phyloP scores from a whole-genome alignment of 2,329 filamentous ascomycete species.

The Trichoderma cornu-damae region DNA sequence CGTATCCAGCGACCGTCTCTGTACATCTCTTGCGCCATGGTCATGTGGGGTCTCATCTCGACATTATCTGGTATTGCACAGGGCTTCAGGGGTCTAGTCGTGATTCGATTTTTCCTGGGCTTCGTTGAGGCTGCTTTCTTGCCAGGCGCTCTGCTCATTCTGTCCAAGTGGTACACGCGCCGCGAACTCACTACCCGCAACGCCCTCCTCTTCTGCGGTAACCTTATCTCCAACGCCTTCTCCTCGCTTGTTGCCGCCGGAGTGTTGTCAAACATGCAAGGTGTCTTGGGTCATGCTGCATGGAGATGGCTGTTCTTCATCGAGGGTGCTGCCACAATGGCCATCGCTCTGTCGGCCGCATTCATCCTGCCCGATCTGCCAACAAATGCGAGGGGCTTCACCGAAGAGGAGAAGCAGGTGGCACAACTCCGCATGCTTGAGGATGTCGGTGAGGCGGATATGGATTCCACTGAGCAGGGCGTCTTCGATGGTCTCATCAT shows the following conservation, averaged over 20 bases:
- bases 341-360: conserved; percentile 41
- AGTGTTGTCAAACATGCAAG: conserved; percentile 55
- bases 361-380: conserved; percentile 52
- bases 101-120: conserved; percentile 54
- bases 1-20: conserved; percentile 46
- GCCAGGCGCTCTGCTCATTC: conserved; percentile 57
- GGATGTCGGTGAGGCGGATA: conserved; percentile 53
- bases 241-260: conserved; percentile 54
- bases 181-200: conserved; percentile 51
- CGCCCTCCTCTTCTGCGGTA: conserved; percentile 55
- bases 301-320: conserved; percentile 61
- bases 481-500: conserved; percentile 51
- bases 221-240: conserved; percentile 56
- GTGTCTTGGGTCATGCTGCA: conserved; percentile 47
- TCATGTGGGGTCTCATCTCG: conserved; percentile 57
- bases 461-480: conserved; percentile 46
- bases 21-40: conserved; percentile 49
- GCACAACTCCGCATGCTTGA: conserved; percentile 53
- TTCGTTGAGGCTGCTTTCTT: conserved; percentile 61
- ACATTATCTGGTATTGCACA: conserved; percentile 50
- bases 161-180: conserved; percentile 64
- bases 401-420: conserved; percentile 51
- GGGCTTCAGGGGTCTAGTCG: conserved; percentile 51
- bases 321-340: conserved; percentile 50
- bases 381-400: conserved; percentile 53